Conservation (phyloP, 2,329 filamentous ascomycete genomes). For the Apiospora marii region DNA sequence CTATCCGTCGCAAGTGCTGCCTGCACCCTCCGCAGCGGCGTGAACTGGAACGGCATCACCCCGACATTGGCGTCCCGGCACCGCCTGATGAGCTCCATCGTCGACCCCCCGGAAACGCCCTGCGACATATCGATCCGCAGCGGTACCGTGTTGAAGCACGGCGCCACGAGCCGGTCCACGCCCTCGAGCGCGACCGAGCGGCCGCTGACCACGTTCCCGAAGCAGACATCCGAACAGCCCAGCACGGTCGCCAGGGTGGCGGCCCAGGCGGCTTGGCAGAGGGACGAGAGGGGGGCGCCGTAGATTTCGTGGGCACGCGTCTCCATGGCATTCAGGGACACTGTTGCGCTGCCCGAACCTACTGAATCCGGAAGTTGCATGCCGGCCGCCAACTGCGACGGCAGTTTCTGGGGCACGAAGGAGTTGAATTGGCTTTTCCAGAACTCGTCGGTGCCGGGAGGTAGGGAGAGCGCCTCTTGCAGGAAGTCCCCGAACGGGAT, state of each 20-base stretch:
- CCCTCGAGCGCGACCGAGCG: constrained; percentile 71
- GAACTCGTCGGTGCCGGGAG: constrained; percentile 63
- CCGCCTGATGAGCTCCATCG: constrained; percentile 63
- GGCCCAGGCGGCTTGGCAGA: constrained; percentile 78
- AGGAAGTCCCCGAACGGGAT: constrained; percentile 72
- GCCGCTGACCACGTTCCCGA: constrained; percentile 86
- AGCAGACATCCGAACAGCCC: constrained; percentile 73
- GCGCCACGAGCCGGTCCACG: constrained; percentile 79
- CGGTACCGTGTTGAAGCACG: constrained; percentile 91
- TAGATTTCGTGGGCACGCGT: constrained; percentile 54
- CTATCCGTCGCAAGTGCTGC: constrained; percentile 47
- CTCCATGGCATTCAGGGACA: constrained; percentile 53
- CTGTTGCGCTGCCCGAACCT: neutral
- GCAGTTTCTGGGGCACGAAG: constrained; percentile 47
- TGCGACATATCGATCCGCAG: constrained; percentile 63
- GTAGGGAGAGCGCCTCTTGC: constrained; percentile 58
- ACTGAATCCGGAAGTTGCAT: neutral
- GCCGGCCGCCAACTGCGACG: neutral
- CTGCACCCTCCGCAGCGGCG: constrained; percentile 77
- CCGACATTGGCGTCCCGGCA: constrained; percentile 70
- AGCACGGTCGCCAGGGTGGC: constrained; percentile 66
- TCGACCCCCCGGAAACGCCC: constrained; percentile 48
- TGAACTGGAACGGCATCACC: constrained; percentile 74
- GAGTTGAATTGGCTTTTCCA: constrained; percentile 67
- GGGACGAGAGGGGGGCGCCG: constrained; percentile 68